Evolutionary conservation across 257 asterid species (phyloP), one percentile per base, ranked within the genome.

Genomic region (Gentiana macrophylla): DNA sequence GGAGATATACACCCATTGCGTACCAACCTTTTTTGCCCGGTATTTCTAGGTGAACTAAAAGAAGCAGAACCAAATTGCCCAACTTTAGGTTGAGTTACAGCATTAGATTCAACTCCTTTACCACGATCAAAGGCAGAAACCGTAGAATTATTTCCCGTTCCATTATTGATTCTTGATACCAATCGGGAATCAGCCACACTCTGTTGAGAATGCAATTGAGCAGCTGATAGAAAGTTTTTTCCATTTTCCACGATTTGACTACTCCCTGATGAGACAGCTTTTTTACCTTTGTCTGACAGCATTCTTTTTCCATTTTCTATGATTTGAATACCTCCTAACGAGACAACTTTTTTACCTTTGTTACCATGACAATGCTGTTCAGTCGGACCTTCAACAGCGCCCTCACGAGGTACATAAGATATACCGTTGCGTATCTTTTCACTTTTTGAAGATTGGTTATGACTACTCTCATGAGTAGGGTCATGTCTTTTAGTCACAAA

Each of bases 1-100:
- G 97, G 97, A 63, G 86, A 81, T 70, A 90, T 90, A 71, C 87
- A 84, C 67, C 97, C 97, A 77, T 86, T 90, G 63, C 84, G 72
- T n/a, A 86, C 97, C 80, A 86, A 67, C 62, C 83, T 79, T 71
- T 73, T 89, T 62, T 83, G 91, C 72, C 72, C 78, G 73, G 53
- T 66, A 62, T 71, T 72, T 71, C 73, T 71, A 52, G 86, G 77
- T 41, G 46, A 52, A 62, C 57, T 62, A 60, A 53, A 53, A 74
- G 76, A 52, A 35, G 68, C 41, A 35, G 66, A 64, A 60, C 67
- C 69, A 62, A 32, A 50, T 60, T 61, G 70, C 49, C 62, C 76
- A 65, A 69, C 63, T 67, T 72, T 70, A 57, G 59, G 70, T 56
- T 52, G 81, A 52, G 60, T 12, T 65, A 49, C 67, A 36, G 15